phyloP scores from a whole-genome alignment of 129 eudicot species.

The Oenanthe sinensis region DNA sequence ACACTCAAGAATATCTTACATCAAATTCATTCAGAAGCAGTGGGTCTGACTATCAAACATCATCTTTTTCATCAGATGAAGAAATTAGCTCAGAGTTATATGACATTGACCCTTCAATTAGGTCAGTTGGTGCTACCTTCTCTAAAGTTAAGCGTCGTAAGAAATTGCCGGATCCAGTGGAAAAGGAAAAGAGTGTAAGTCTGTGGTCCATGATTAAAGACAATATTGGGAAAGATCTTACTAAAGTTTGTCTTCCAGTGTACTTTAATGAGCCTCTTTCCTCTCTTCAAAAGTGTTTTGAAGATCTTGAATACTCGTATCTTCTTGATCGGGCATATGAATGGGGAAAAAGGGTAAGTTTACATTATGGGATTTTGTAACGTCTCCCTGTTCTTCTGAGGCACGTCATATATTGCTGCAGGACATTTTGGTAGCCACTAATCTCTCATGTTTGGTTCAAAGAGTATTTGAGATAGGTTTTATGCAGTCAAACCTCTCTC shows the following conservation, averaged over 20 bases:
- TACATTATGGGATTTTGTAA: background rate
- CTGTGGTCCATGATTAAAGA: conserved; percentile 98
- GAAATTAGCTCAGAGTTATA: conserved; percentile 39
- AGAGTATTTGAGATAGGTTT: background rate
- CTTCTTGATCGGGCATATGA: conserved; percentile 89
- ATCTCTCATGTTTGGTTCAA: background rate
- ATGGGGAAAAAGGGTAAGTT: conserved; percentile 86
- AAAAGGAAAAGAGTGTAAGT: conserved; percentile 95
- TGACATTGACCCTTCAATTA: conserved; percentile 52
- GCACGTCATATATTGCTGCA: background rate
- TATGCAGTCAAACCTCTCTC: background rate
- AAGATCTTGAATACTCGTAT: conserved; percentile 95
- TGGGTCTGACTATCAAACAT: conserved; percentile 64
- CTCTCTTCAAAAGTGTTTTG: conserved; percentile 87
- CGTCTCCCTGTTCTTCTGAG: background rate
- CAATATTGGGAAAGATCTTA: conserved; percentile 92
- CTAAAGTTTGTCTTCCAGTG: conserved; percentile 97
- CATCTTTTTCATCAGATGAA: conserved; percentile 85
- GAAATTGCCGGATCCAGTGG: conserved; percentile 83
- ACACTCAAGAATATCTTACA: conserved; percentile 76
- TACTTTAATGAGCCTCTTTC: conserved; percentile 97
- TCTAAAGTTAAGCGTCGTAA: conserved; percentile 78
- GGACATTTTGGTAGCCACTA: background rate
- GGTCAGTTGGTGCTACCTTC: conserved; percentile 48
- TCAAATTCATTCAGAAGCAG: conserved; percentile 81